Base-by-base conservation (phyloP, 169 alveolate genomes). In the Perkinsus chesapeaki region DNA sequence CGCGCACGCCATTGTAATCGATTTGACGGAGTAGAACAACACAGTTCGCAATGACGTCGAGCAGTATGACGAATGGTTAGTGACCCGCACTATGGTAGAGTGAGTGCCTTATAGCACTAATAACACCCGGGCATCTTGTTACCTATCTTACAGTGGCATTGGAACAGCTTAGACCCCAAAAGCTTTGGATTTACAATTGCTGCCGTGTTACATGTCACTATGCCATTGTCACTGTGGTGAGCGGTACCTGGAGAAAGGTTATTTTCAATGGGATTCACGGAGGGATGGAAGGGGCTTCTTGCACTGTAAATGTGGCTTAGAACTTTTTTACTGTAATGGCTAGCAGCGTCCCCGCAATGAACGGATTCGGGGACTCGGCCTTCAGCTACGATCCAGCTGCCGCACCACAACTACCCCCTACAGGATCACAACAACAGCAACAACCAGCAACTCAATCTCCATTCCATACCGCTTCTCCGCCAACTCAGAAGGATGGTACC, bases 361-460 rank as follows among this genome's bases (percentile, higher is more conserved):
- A 60, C 82, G 82, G 82, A 60, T 60, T 60, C 82, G 82, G 82
- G 82, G 82, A 60, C 82, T 60, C 82, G 82, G 82, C 82, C 82
- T 60, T 60, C 82, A 60, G 37, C 82, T 60, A 20, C 82, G 82
- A 60, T 23, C 82, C 82, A 7, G 23, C 82, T 20, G 36, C 82
- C 23, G 23, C 82, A 12, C 0, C 82, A 16, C 82, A 60, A 16
- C 23, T 9, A 16, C 60, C 23, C 60, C 60, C 60, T 16, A 5
- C 16, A 43, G 16, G 60, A 16, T 9, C 5, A 16, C 23, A 43
- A 43, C 60, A 43, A 43, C 82, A 7, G 27, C 82, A 7, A 60
- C 82, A 7, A 34, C 31, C 27, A 16, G 60, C 82, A 27, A 1
- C 82, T 1, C 82, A 60, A 16, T 60, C 82, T 20, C 82, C 82